Conservation (phyloP, 305 asterid species). For the Fraxinus sp. region DNA sequence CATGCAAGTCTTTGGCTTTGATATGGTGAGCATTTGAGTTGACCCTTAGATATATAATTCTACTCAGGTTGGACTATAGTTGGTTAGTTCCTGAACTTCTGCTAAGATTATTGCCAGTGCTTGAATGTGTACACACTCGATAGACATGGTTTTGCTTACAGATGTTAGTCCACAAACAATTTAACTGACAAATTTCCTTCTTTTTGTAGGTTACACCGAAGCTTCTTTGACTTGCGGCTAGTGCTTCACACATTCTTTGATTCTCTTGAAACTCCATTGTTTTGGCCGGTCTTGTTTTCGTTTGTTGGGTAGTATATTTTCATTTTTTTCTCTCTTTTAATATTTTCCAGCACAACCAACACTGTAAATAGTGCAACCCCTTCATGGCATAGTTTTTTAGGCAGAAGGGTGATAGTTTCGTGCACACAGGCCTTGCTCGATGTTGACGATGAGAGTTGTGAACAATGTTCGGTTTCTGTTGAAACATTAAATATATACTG, state of each 20-base stretch:
- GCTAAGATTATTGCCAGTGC: not conserved
- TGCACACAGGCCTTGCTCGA: slow-evolving; percentile 24
- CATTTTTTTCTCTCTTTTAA: not conserved
- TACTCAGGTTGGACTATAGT: not conserved
- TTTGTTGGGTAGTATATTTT: slow-evolving; percentile 16
- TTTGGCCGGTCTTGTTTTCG: slow-evolving; percentile 14
- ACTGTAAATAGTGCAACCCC: slow-evolving; percentile 52
- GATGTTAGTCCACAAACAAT: not conserved
- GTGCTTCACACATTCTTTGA: slow-evolving; percentile 27
- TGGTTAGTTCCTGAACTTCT: not conserved
- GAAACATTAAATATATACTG: not conserved
- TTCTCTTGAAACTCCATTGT: slow-evolving; percentile 23
- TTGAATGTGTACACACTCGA: not conserved
- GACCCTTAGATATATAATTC: not conserved
- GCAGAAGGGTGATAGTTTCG: slow-evolving; percentile 46
- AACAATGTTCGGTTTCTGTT: not conserved
- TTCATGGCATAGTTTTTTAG: slow-evolving; percentile 47
- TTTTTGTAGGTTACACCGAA: slow-evolving; percentile 36
- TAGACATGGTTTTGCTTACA: not conserved
- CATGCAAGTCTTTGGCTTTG: not conserved
- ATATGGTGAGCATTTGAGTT: not conserved
- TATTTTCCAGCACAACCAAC: slow-evolving; percentile 29
- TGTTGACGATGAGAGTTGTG: slow-evolving; percentile 16
- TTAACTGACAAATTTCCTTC: not conserved
- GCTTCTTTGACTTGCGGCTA: slow-evolving; percentile 13